Percentiles rank a stretch among this genome's conserved stretches.
phyloP scores from a whole-genome alignment of 2,329 filamentous ascomycete species.

The Colletotrichum sp. region DNA sequence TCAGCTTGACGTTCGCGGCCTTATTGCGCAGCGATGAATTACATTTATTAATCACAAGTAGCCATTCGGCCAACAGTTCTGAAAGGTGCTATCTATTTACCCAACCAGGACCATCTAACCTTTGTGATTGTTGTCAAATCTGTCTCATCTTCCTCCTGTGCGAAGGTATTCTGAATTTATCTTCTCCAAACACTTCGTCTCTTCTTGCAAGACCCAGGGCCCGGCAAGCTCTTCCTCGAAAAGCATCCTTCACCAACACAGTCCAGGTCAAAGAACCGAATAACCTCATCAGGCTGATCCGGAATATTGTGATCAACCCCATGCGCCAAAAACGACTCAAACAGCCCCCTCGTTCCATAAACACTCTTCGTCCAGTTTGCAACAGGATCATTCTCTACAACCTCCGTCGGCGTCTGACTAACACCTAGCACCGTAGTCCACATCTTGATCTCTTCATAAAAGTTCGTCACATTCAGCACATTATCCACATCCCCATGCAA shows the following conservation, averaged over 20 bases:
- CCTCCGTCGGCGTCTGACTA: constrained; percentile 1
- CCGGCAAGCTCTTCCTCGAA: constrained; percentile 18
- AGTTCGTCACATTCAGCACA: constrained; percentile 56
- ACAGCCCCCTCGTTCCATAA: constrained; percentile 16
- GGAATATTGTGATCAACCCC: constrained; percentile 23
- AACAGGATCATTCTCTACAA: neutral
- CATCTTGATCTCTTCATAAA: constrained; percentile 58
- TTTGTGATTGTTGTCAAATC: too few species aligned
- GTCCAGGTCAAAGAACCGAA: constrained; percentile 24
- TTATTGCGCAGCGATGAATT: too few species aligned
- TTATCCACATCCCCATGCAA: constrained; percentile 61
- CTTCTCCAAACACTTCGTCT: neutral
- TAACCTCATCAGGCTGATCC: constrained; percentile 20
- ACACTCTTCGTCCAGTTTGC: constrained; percentile 23
- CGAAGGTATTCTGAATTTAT: neutral
- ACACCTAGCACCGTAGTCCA: constrained; percentile 46
- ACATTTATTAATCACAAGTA: too few species aligned
- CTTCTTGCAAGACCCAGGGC: neutral
- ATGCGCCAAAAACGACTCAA: constrained; percentile 22
- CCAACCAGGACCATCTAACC: rapidly evolving
- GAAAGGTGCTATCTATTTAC: too few species aligned
- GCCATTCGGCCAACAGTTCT: too few species aligned
- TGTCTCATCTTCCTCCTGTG: too few species aligned
- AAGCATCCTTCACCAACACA: constrained; percentile 22
- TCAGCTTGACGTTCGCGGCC: too few species aligned